Base-by-base conservation (phyloP, 2,329 filamentous ascomycete genomes). In the Cadophora luteo-olivacea region DNA sequence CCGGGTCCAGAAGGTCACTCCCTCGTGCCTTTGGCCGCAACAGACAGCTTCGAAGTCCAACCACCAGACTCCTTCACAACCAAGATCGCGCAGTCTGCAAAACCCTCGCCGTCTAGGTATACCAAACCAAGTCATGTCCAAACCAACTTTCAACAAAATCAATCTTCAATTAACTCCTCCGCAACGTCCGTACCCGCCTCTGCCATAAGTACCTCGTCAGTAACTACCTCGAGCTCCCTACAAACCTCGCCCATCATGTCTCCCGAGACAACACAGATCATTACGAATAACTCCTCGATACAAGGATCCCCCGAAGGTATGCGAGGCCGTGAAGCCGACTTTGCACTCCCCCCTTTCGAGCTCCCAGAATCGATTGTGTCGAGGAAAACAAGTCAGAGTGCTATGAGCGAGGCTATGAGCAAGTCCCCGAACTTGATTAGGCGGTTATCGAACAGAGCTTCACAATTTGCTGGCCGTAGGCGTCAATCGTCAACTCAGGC, bases 391-490 rank as follows among this genome's bases (percentile, higher is more conserved):
- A 89, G 88, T 76, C 81, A 82, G 70, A 88, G 83, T 73, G 89
- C 91, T 6, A 86, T 92, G 76, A 87, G 86, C 60, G 89, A 92
- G 69, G 85, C 85, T 64, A 77, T 88, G 61, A 85, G 84, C 76
- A 87, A 89, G 75, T 87, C 86, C 45, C 86, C 90, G 3, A 86
- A 86, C 48, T 81, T 98, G 67, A 97, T 98, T 73, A 89, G 96
- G 71, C 88, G 94, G 71, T 83, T 97, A 25, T 98, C 96, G 38
- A 92, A 92, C 74, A 89, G 91, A 70, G 93, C 94, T 6, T 89
- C 88, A 58, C 90, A 88, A 85, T 81, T 91, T 84, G 78, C 89
- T 78, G 81, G 80, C 49, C 86, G 90, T 69, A 89, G 94, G 71
- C 87, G 94, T 70, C 90, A 91, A 70, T 97, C 93, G 19, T 94